These are phyloP conservation scores for Paragyromitra xinjiangensis DNA, from an alignment of 495 filamentous ascomycete genomes.

Conservation along the genomic window DNA sequence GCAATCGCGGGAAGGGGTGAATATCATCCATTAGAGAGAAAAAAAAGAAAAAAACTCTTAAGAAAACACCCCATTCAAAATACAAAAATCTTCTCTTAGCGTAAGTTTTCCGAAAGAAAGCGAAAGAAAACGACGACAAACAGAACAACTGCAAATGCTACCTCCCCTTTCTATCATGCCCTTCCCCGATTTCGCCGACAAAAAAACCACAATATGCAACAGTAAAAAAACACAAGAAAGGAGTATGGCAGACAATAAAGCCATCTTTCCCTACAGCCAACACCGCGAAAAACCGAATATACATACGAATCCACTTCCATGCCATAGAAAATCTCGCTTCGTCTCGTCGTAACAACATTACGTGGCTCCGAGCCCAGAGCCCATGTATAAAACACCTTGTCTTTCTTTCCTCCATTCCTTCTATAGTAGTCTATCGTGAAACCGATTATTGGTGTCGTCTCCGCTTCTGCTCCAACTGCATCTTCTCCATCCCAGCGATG, in stretches of 20 bases:
- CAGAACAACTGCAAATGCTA: slow-evolving; percentile 31
- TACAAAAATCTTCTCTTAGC: neutral
- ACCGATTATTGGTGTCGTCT: slow-evolving; percentile 45
- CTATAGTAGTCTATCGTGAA: slow-evolving; percentile 1
- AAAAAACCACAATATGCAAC: slow-evolving; percentile 38
- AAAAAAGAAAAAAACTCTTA: neutral
- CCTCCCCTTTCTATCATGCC: slow-evolving; percentile 48
- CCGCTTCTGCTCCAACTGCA: slow-evolving; percentile 52
- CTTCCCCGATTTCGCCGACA: slow-evolving; percentile 18
- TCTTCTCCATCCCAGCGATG: slow-evolving; percentile 53
- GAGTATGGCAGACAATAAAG: slow-evolving; percentile 6
- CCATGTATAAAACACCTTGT: slow-evolving; percentile 22
- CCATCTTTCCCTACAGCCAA: slow-evolving; percentile 12
- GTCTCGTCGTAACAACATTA: slow-evolving; percentile 44
- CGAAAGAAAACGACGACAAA: slow-evolving; percentile 4
- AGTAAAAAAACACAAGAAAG: slow-evolving; percentile 22
- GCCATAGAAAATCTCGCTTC: slow-evolving; percentile 20
- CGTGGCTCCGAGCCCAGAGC: neutral
- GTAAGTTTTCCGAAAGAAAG: neutral
- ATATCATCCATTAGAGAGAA: slow-evolving; percentile 3
- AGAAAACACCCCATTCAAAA: neutral
- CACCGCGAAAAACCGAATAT: slow-evolving; percentile 39
- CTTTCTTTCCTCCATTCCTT: neutral
- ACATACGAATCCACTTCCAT: slow-evolving; percentile 19
- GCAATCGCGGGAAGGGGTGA: neutral